These are phyloP conservation scores for Mycena latifolia DNA, from an alignment of 768 basidiomycete genomes.

Conservation along the genomic window DNA sequence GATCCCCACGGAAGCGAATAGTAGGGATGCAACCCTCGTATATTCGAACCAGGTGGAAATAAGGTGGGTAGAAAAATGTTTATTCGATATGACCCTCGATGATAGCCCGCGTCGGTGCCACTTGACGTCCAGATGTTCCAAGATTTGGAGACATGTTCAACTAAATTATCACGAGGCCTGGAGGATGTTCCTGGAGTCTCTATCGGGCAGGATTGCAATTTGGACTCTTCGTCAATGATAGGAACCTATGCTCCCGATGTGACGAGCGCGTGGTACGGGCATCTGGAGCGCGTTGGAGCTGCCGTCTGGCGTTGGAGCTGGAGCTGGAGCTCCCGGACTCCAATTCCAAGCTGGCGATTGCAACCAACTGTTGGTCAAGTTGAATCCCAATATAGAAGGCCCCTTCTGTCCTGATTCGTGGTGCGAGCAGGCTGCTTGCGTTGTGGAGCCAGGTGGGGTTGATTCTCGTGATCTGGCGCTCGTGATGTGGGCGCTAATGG, in stretches of 20 bases:
- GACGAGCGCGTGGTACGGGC: constrained; percentile 8
- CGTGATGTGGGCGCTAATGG: too few species aligned
- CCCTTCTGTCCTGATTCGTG: constrained; percentile 1
- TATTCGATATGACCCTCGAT: constrained; percentile 11
- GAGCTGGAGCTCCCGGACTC: constrained; percentile 3
- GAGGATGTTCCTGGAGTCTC: not conserved
- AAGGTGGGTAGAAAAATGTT: not conserved
- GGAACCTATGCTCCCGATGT: too few species aligned
- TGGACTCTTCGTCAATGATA: too few species aligned
- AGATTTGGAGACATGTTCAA: not conserved
- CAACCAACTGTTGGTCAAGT: constrained; percentile 25
- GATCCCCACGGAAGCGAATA: constrained; percentile 24
- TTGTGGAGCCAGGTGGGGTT: constrained; percentile 3
- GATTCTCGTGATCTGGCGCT: not conserved
- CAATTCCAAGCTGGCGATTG: not conserved
- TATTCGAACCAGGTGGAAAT: constrained; percentile 10
- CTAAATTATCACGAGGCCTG: not conserved
- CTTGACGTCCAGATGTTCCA: constrained; percentile 5
- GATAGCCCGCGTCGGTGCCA: not conserved
- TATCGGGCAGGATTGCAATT: not conserved
- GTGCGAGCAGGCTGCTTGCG: not conserved
- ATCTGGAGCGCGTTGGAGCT: too few species aligned
- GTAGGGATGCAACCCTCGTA: not conserved
- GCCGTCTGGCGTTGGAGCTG: constrained; percentile 7
- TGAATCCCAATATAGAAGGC: too few species aligned